phyloP scores from a whole-genome alignment of 2,329 filamentous ascomycete genomes.

The Cladosporium cucumerinum region DNA sequence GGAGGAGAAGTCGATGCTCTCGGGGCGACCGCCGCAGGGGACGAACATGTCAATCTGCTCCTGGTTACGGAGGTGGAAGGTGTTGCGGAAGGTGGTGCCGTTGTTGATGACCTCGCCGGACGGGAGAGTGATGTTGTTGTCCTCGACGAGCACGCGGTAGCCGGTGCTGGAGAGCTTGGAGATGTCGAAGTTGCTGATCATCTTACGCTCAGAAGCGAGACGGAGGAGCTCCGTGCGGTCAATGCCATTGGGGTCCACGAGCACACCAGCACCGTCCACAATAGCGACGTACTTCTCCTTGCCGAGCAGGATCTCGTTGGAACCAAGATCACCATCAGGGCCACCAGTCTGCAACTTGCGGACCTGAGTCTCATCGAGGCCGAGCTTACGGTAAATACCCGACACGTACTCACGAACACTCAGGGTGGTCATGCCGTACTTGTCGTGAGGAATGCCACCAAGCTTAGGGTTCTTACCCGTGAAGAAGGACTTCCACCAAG shows the following conservation, averaged over 20 bases:
- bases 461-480: slow-evolving; percentile 87
- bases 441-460: slow-evolving; percentile 93
- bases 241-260: slow-evolving; percentile 77
- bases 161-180: slow-evolving; percentile 83
- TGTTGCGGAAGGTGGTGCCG: slow-evolving; percentile 94
- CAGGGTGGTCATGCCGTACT: slow-evolving; percentile 95
- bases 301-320: slow-evolving; percentile 93
- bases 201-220: slow-evolving; percentile 78
- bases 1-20: slow-evolving; percentile 89
- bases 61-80: slow-evolving; percentile 76
- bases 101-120: slow-evolving; percentile 83
- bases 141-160: slow-evolving; percentile 89
- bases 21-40: slow-evolving; percentile 91
- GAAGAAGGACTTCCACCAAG: slow-evolving; percentile 99
- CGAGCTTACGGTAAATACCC: slow-evolving; percentile 94
- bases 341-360: slow-evolving; percentile 97
- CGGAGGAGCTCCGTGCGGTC: slow-evolving; percentile 78
- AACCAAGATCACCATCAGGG: slow-evolving; percentile 92
- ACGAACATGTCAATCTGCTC: slow-evolving; percentile 83
- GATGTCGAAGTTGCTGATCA: slow-evolving; percentile 84
- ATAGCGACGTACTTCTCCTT: slow-evolving; percentile 95
- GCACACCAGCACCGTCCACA: slow-evolving; percentile 92
- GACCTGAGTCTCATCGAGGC: slow-evolving; percentile 79
- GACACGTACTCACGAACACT: slow-evolving; percentile 95
- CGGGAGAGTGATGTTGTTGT: slow-evolving; percentile 83